Conservation (phyloP, 257 asterid genomes). For the Solanum tarapatanum region DNA sequence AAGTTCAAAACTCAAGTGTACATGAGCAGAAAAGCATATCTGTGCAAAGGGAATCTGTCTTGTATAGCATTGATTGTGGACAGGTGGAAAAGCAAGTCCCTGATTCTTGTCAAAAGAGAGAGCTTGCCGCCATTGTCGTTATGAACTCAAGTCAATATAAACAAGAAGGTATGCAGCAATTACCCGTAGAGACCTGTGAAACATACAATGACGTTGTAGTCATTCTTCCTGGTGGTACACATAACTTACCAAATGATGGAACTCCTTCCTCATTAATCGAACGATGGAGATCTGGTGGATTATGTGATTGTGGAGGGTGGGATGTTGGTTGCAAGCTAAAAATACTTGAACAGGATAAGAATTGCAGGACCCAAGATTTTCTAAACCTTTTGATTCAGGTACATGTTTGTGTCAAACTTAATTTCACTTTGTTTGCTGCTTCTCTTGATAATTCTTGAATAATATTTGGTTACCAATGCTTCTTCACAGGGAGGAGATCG, state of each 20-base stretch:
- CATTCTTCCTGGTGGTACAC: slow-evolving; percentile 69
- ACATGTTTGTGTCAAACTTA: neutral
- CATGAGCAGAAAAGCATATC: slow-evolving; percentile 7
- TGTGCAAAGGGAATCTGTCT: slow-evolving; percentile 45
- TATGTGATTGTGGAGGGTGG: slow-evolving; percentile 99
- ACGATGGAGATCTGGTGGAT: slow-evolving; percentile 81
- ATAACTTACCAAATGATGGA: slow-evolving; percentile 55
- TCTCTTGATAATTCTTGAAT: neutral
- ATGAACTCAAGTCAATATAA: slow-evolving; percentile 15
- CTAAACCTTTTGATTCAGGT: slow-evolving; percentile 61
- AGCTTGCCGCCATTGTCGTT: slow-evolving; percentile 64
- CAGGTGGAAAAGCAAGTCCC: slow-evolving; percentile 34
- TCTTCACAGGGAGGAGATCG: slow-evolving; percentile 40
- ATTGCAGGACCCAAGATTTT: slow-evolving; percentile 16
- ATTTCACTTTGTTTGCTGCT: neutral
- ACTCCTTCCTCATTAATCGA: slow-evolving; percentile 61
- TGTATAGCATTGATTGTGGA: slow-evolving; percentile 39
- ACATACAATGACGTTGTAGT: slow-evolving; percentile 24
- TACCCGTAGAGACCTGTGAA: neutral
- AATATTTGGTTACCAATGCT: neutral
- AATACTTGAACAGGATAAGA: slow-evolving; percentile 37
- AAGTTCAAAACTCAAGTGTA: slow-evolving; percentile 5
- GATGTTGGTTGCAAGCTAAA: slow-evolving; percentile 89
- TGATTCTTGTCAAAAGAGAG: slow-evolving; percentile 36
- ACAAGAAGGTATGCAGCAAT: slow-evolving; percentile 7